Evolutionary conservation across 78 protist genomes (phyloP), one percentile per base, ranked within the genome.

Genomic region (Chrysochromulina tobinii): DNA sequence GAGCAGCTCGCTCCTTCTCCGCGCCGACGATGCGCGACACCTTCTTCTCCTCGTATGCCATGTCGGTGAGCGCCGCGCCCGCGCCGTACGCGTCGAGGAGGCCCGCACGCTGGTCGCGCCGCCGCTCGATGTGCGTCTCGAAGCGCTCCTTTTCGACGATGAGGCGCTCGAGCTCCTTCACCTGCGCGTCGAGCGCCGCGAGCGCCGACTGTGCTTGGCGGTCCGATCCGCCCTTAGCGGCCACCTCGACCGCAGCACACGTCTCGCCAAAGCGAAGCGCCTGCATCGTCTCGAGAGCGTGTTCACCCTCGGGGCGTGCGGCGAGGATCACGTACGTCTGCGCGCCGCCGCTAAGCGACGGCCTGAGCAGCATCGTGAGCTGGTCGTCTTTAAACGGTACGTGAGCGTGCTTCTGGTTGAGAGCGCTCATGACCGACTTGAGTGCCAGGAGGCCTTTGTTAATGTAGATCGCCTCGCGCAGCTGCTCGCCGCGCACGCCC

Each of bases 251-350:
- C 48, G 15, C 27, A 12, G 87, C 61, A 66, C 87, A 81, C 61
- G 53, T n/a, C 85, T 69, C 85, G 20, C 91, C 91, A 55, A 88
- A 88, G 27, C 91, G 91, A 48, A 88, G 61, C 68, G 91, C 91
- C 53, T 67, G 57, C 48, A 88, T 3, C 20, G 84, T 67, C 67
- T 88, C 91, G 69, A 18, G 57, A 57, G 61, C 91, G 67, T 88
- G 66, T 21, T 2, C 55, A 54, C 50, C 61, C 21, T 67, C 91
- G 61, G n/a, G 55, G 57, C 69, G 50, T 20, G 61, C 90, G 53
- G 51, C 1, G 64, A 86, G 50, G 53, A 69, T 12, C 27, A 69
- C 53, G 25, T 11, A 3, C 54, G 79, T 11, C 72, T 6, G 17
- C 50, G 25, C 18, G 68, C 48, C 12, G 91, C 91, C 91, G 2